These are phyloP conservation scores for Pharus latifolius DNA, from an alignment of 176 grass and related monocot genomes.

Conservation along the genomic window DNA sequence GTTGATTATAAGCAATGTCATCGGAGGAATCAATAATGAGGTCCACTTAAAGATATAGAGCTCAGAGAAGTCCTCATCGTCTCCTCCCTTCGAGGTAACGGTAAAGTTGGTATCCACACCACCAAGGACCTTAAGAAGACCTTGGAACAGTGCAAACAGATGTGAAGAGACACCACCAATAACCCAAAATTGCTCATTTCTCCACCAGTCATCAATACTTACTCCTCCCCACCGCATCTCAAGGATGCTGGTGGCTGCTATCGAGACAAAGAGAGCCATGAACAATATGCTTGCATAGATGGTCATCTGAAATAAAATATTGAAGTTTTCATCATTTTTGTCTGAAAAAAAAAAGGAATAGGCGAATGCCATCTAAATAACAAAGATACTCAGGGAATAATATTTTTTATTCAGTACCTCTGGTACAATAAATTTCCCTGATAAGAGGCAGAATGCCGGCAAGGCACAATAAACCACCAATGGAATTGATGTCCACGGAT, in stretches of 20 bases:
- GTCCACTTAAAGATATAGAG: conserved; percentile 47
- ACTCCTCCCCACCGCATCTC: conserved; percentile 47
- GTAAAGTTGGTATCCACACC: conserved; percentile 43
- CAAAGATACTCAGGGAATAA: no score
- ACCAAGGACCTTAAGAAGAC: conserved; percentile 35
- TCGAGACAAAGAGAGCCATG: conserved; percentile 37
- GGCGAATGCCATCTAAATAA: not conserved
- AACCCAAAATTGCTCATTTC: conserved; percentile 47
- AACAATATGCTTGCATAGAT: conserved; percentile 37
- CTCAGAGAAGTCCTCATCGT: conserved; percentile 36
- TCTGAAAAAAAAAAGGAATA: not conserved
- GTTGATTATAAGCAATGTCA: conserved; percentile 39
- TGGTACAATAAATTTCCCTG: conserved; percentile 44
- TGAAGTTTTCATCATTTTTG: not conserved
- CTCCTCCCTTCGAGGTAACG: conserved; percentile 47
- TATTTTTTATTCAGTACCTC: conserved; percentile 14
- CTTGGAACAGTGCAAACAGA: conserved; percentile 36
- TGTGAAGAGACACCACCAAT: conserved; percentile 41
- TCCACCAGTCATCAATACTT: conserved; percentile 39
- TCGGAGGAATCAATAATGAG: conserved; percentile 30
- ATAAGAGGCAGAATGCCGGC: conserved; percentile 43
- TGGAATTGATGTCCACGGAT: conserved; percentile 50
- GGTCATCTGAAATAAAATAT: conserved; percentile 19
- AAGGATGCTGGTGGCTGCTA: conserved; percentile 33
- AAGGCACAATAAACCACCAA: conserved; percentile 42